Conservation (phyloP, 345 rosid species). For the Gossypium herbaceum region DNA sequence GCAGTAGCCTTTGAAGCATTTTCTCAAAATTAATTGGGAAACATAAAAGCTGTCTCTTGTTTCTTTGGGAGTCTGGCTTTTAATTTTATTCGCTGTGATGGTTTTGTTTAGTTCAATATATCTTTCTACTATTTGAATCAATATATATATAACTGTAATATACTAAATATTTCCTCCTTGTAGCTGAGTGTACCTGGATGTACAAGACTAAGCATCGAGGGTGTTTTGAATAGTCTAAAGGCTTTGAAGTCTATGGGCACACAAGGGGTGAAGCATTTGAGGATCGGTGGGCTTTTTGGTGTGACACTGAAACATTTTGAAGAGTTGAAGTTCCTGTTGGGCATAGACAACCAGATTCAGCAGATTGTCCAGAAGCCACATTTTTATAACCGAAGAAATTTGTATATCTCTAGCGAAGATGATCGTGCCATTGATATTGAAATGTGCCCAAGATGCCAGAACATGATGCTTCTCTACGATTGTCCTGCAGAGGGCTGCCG, state of each 20-base stretch:
- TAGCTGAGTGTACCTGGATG: constrained; percentile 93
- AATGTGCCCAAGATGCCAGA: constrained; percentile 80
- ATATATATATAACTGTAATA: background rate
- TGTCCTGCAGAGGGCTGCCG: constrained; percentile 81
- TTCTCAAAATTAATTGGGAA: background rate
- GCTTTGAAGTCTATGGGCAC: constrained; percentile 45
- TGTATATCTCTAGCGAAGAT: constrained; percentile 65
- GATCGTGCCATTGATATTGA: constrained; percentile 76
- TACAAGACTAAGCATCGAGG: constrained; percentile 64
- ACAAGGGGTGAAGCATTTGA: constrained; percentile 58
- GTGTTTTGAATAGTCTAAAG: constrained; percentile 58
- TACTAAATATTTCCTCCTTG: constrained; percentile 19
- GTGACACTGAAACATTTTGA: constrained; percentile 60
- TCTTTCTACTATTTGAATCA: background rate
- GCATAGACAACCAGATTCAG: constrained; percentile 28
- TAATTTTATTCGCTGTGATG: too few relatives aligned
- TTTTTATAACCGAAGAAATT: constrained; percentile 45
- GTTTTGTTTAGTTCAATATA: background rate
- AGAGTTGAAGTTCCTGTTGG: constrained; percentile 59
- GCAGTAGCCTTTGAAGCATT: background rate
- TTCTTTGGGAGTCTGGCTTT: background rate
- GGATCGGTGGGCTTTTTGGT: constrained; percentile 76
- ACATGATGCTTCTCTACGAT: constrained; percentile 73
- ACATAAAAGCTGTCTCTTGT: background rate
- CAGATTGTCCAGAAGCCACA: constrained; percentile 47